phyloP scores from a whole-genome alignment of 768 basidiomycete species.

The Calocybe gangraenosa region DNA sequence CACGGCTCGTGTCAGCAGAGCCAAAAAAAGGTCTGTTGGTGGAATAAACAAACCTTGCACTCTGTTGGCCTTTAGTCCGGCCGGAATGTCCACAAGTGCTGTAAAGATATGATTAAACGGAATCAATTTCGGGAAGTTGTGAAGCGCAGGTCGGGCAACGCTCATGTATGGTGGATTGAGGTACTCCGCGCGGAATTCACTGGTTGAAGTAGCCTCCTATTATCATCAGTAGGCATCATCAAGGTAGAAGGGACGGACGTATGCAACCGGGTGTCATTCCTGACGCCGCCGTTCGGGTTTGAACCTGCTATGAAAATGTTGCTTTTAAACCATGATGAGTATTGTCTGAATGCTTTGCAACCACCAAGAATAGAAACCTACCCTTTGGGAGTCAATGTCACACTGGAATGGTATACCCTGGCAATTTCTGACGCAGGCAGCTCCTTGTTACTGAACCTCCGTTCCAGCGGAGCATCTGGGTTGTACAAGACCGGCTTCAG shows the following conservation, averaged over 20 bases:
- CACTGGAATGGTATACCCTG: constrained; percentile 59
- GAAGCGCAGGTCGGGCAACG: constrained; percentile 27
- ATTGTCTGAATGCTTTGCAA: constrained; percentile 13
- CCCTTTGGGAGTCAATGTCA: constrained; percentile 51
- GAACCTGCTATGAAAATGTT: constrained; percentile 33
- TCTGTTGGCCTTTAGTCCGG: constrained; percentile 2
- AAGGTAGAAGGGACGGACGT: constrained; percentile 10
- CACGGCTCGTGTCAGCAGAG: no score
- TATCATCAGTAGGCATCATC: constrained; percentile 7
- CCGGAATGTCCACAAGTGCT: constrained; percentile 28
- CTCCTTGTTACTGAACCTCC: constrained; percentile 41
- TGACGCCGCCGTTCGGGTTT: constrained; percentile 31
- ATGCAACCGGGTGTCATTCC: neutral
- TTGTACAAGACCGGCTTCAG: constrained; percentile 46
- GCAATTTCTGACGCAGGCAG: constrained; percentile 38
- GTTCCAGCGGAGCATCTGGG: constrained; percentile 35
- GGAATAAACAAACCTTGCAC: no score
- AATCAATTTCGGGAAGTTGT: constrained; percentile 30
- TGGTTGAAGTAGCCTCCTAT: constrained; percentile 11
- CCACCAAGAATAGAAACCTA: constrained; percentile 31
- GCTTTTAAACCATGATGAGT: neutral
- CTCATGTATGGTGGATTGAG: constrained; percentile 38
- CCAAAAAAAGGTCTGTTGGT: no score
- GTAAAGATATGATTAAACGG: constrained; percentile 30
- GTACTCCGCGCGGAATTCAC: constrained; percentile 39